Evolutionary conservation across 352 stramenopile species (phyloP).

Genomic region (Aphanomyces astaci): DNA sequence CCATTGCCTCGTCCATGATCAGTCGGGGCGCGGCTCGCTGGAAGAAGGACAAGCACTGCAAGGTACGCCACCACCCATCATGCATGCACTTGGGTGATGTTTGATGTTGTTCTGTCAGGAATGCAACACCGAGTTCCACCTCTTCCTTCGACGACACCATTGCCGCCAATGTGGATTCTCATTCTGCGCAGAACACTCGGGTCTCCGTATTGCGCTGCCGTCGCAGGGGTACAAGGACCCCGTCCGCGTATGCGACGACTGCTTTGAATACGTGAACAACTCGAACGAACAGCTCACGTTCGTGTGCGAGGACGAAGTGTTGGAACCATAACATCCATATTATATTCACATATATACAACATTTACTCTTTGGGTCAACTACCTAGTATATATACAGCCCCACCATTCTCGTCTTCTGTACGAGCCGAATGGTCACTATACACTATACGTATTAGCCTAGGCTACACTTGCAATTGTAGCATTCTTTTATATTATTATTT

Average conservation of each 20-base stretch:
- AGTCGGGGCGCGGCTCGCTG: conserved; percentile 37
- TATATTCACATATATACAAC: too few relatives aligned
- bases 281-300: conserved; percentile 17
- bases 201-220: conserved; percentile 50
- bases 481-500: too few relatives aligned
- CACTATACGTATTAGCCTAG: too few relatives aligned
- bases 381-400: too few relatives aligned
- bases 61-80: too few relatives aligned
- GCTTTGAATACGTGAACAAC: conserved; percentile 44
- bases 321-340: neutral
- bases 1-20: conserved; percentile 4
- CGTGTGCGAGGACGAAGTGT: conserved; percentile 6
- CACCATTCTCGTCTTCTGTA: too few relatives aligned
- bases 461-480: too few relatives aligned
- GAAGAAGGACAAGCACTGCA: conserved; percentile 54
- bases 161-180: conserved; percentile 75
- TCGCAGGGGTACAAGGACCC: conserved; percentile 60
- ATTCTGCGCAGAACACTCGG: conserved; percentile 82
- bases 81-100: too few relatives aligned
- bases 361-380: too few relatives aligned
- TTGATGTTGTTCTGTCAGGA: too few relatives aligned
- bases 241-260: conserved; percentile 77
- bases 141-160: conserved; percentile 70
- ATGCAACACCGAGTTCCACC: conserved; percentile 59
- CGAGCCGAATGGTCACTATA: too few relatives aligned